Evolutionary conservation across 2,329 filamentous ascomycete species (phyloP).

Genomic region (Neofusicoccum cordaticola): DNA sequence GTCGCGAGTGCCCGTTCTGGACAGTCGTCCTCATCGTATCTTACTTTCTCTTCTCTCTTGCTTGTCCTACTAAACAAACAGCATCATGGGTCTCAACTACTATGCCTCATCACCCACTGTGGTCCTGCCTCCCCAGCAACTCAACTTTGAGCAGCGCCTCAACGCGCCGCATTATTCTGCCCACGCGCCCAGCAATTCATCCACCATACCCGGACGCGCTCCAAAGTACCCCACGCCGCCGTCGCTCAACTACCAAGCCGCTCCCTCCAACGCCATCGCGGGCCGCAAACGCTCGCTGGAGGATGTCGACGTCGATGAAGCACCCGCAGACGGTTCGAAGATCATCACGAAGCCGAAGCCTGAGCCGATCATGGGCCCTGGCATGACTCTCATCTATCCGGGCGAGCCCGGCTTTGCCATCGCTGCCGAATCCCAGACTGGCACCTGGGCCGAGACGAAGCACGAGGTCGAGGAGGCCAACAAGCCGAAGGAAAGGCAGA

Average conservation of each 20-base stretch:
- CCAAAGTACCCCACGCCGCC: conserved; percentile 41
- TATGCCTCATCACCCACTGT: conserved; percentile 49
- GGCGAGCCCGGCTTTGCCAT: conserved; percentile 56
- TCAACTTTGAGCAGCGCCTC: conserved; percentile 28
- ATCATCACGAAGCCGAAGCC: conserved; percentile 55
- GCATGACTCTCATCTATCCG: conserved; percentile 71
- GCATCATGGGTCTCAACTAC: conserved; percentile 44
- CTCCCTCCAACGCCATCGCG: conserved; percentile 44
- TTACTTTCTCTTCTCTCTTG: conserved; percentile 15
- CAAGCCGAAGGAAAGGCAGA: conserved; percentile 41
- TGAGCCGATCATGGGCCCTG: conserved; percentile 67
- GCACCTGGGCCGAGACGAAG: conserved; percentile 70
- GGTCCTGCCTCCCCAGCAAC: conserved; percentile 42
- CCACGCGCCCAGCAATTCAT: conserved; percentile 31
- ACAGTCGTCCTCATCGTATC: conserved; percentile 10
- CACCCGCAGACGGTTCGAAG: conserved; percentile 49
- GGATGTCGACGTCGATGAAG: conserved; percentile 68
- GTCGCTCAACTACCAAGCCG: conserved; percentile 44
- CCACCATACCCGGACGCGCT: conserved; percentile 33
- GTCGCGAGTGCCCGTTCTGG: conserved; percentile 7
- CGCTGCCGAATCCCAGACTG: conserved; percentile 65
- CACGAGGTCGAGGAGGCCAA: conserved; percentile 49
- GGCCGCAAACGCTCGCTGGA: conserved; percentile 76
- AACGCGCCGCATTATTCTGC: conserved; percentile 22
- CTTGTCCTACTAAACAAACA: conserved; percentile 38